phyloP scores from a whole-genome alignment of 2,329 filamentous ascomycete genomes.

The Raffaelea arxii region DNA sequence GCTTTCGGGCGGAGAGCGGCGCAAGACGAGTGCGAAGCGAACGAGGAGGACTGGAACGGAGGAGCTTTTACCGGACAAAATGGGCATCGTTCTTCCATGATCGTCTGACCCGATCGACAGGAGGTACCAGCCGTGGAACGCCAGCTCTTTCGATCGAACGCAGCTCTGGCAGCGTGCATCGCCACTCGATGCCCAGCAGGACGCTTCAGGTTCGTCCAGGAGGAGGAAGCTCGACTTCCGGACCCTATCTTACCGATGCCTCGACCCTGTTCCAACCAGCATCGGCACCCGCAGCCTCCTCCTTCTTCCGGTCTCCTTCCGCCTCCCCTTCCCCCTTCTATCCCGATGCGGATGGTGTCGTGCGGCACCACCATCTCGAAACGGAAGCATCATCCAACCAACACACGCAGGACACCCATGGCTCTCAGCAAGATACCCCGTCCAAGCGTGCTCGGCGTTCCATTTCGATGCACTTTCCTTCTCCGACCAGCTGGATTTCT shows the following conservation, averaged over 20 bases:
- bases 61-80: constrained; percentile 16
- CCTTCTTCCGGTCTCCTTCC: neutral
- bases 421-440: constrained; percentile 27
- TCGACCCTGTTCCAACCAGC: constrained; percentile 14
- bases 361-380: neutral
- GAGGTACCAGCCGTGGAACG: constrained; percentile 17
- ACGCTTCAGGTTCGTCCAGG: constrained; percentile 17
- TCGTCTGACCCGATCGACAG: constrained; percentile 21
- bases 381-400: neutral
- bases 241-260: constrained; percentile 28
- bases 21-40: no score
- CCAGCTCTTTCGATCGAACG: constrained; percentile 19
- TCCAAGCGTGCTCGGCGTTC: constrained; percentile 40
- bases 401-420: neutral
- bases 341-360: neutral
- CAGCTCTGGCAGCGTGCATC: constrained; percentile 18
- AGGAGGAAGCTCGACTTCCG: constrained; percentile 14
- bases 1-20: no score
- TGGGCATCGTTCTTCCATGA: constrained; percentile 53
- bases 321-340: constrained; percentile 1
- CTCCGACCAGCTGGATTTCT: constrained; percentile 46
- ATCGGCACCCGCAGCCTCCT: constrained; percentile 1
- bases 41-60: no score
- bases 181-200: constrained; percentile 18
- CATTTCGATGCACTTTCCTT: constrained; percentile 50